phyloP scores from a whole-genome alignment of 2,329 filamentous ascomycete genomes.

The Pestalotiopsis sp. region DNA sequence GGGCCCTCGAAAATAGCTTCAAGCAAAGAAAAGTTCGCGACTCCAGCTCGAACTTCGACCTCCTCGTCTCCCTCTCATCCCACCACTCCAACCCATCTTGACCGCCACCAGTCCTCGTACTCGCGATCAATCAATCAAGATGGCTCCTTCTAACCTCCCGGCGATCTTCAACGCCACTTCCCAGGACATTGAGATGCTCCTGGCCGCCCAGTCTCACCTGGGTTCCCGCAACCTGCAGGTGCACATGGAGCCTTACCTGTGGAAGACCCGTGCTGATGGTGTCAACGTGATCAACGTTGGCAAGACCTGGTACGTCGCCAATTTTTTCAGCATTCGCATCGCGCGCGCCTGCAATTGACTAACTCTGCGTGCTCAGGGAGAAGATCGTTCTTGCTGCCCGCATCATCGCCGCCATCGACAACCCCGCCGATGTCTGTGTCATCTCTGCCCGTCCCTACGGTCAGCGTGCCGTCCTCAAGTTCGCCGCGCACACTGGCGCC shows the following conservation, averaged over 20 bases:
- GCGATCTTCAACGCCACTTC: constrained; percentile 94
- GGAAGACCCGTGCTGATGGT: constrained; percentile 98
- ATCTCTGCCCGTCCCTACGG: constrained; percentile 99
- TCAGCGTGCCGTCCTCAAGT: constrained; percentile 99
- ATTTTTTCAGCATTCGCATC: neutral
- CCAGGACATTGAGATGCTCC: constrained; percentile 99
- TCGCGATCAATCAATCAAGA: constrained; percentile 61
- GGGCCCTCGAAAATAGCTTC: constrained; percentile 9
- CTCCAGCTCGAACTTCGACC: constrained; percentile 22
- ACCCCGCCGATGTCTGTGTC: constrained; percentile 98
- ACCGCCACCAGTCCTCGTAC: neutral
- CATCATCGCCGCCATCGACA: constrained; percentile 98
- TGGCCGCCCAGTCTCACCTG: constrained; percentile 94
- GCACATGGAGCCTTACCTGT: constrained; percentile 99
- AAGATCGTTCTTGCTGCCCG: constrained; percentile 99
- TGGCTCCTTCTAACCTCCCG: constrained; percentile 94
- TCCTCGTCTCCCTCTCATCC: constrained; percentile 26
- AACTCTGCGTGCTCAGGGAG: constrained; percentile 67
- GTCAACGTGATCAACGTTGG: constrained; percentile 99
- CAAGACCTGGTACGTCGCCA: constrained; percentile 88
- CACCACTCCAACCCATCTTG: constrained; percentile 17
- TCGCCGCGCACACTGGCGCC: constrained; percentile 97
- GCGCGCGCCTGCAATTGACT: constrained; percentile 15
- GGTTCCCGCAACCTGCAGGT: constrained; percentile 99
- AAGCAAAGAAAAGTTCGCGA: constrained; percentile 8